Evolutionary conservation across 2,329 filamentous ascomycete genomes (phyloP), one percentile per base, ranked within the genome.

Genomic region (Penicillium expansum): DNA sequence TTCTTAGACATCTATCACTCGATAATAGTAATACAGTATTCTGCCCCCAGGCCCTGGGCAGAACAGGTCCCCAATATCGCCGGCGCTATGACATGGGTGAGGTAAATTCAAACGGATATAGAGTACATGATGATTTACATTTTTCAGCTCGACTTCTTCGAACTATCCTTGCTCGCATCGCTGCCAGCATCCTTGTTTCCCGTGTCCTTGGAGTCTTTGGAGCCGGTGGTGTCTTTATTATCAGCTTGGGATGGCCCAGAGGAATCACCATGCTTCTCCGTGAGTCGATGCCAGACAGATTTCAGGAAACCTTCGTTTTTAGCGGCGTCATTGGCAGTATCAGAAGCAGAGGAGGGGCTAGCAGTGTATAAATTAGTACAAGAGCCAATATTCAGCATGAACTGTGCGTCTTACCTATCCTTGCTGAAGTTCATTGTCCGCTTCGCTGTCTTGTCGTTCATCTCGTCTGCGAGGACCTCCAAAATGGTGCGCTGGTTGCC

Each of bases 381-480:
- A 49, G 42, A n/a, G 16, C n/a, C 11, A 29, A 52, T 43, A 20
- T 14, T 43, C 38, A 32, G 29, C 20, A 32, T 44, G 22, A 16
- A 5, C 41, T 35, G 18, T 51, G 20, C 6, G 22, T 27, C 82
- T 79, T 77, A 86, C 83, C 75, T 80, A 56, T 81, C 80, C 69
- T 79, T 79, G 52, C 74, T 77, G 38, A 96, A 79, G 69, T 95
- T 93, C 92, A 99, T 97, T 55, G 96, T 85, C 44, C 94, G 84
- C 79, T 91, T 94, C 33, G 94, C 94, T 29, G 85, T 91, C 79
- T 92, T 92, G 76, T 99, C 94, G 38, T 85, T 88, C 86, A 99
- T 89, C 79, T 99, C 94, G 68, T 99, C 92, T 7, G 94, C 94
- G 62, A 99, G 84, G 85, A 97, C 93, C 79, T 99, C 94, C 43